Conservation (phyloP, 1,284 basidiomycete species). For the Apiotrichum gamsii region DNA sequence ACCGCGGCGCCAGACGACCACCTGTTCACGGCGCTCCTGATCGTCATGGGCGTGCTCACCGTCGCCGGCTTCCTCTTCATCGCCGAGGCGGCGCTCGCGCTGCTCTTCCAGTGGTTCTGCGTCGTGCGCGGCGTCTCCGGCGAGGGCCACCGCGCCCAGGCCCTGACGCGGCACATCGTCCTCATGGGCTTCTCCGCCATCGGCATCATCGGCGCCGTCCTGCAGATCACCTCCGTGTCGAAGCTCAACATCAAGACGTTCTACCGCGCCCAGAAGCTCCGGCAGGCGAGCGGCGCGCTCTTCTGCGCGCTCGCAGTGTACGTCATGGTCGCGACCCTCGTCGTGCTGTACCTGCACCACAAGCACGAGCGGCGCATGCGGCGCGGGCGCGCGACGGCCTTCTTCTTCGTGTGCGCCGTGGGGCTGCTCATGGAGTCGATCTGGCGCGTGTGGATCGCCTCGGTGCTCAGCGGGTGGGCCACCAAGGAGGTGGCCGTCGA, state of each 20-base stretch:
- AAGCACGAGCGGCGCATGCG: no score
- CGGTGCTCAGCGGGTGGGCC: not conserved
- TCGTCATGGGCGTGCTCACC: slow-evolving; percentile 5
- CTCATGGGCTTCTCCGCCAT: slow-evolving; percentile 4
- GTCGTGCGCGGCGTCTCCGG: not conserved
- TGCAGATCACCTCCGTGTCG: slow-evolving; percentile 4
- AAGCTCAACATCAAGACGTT: slow-evolving; percentile 3
- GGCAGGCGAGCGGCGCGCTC: slow-evolving; percentile 6
- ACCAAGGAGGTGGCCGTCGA: not conserved
- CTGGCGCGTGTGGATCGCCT: slow-evolving; percentile 5
- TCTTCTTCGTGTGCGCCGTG: not conserved
- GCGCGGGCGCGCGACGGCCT: not conserved
- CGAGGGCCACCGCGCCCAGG: not conserved
- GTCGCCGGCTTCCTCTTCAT: slow-evolving; percentile 11
- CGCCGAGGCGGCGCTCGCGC: slow-evolving; percentile 3
- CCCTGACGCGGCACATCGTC: not conserved
- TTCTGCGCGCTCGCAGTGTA: slow-evolving; percentile 1
- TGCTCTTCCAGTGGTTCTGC: slow-evolving; percentile 9
- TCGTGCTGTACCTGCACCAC: not conserved
- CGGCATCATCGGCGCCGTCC: slow-evolving; percentile 11
- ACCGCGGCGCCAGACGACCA: not conserved
- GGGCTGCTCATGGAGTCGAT: slow-evolving; percentile 6
- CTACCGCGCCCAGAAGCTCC: not conserved
- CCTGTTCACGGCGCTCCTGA: slow-evolving; percentile 4
- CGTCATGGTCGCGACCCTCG: not conserved